Conservation (phyloP, 1,139 yeast genomes). For the Zygoascus meyerae region DNA sequence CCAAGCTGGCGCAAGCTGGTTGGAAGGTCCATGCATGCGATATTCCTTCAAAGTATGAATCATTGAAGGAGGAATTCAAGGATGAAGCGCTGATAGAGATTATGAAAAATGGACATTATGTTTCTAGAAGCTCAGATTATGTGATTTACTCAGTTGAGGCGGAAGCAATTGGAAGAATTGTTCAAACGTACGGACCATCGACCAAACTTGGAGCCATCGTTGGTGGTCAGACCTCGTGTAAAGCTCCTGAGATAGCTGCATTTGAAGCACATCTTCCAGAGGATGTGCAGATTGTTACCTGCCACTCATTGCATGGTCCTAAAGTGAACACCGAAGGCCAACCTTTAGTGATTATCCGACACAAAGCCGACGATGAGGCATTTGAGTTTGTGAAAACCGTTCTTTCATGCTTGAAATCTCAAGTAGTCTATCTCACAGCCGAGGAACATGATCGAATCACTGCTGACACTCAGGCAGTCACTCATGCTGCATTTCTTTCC, state of each 20-base stretch:
- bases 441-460: constrained; percentile 88
- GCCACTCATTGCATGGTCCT: constrained; percentile 95
- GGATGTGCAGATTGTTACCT: constrained; percentile 76
- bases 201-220: constrained; percentile 84
- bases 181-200: constrained; percentile 72
- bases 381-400: constrained; percentile 57
- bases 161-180: constrained; percentile 68
- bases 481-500: constrained; percentile 93
- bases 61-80: constrained; percentile 40
- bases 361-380: constrained; percentile 55
- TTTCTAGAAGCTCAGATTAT: constrained; percentile 74
- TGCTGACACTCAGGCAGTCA: constrained; percentile 97
- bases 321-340: constrained; percentile 84
- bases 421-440: constrained; percentile 72
- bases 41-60: constrained; percentile 57
- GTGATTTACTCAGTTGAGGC: constrained; percentile 80
- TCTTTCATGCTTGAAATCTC: constrained; percentile 69
- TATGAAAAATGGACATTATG: constrained; percentile 70
- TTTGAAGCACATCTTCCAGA: constrained; percentile 68
- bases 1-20: constrained; percentile 70
- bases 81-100: constrained; percentile 45
- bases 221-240: constrained; percentile 98
- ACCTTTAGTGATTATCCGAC: constrained; percentile 80
- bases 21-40: constrained; percentile 94
- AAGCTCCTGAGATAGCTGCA: constrained; percentile 82